Evolutionary conservation across 2,329 filamentous ascomycete species (phyloP).

Genomic region (Cyphellophora europaea): DNA sequence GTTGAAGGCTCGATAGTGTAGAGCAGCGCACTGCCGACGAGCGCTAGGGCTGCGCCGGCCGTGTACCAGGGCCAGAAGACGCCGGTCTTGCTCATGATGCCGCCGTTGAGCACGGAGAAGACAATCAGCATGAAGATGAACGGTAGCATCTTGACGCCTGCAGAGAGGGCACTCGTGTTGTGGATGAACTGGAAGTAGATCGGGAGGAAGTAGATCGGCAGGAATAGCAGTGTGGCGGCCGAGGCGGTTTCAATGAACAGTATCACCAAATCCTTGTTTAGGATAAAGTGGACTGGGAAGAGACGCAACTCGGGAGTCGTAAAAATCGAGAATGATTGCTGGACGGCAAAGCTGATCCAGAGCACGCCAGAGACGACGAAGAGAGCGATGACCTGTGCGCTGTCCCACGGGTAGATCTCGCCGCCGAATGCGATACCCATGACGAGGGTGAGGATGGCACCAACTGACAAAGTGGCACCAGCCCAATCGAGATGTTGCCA

Average conservation of each 20-base stretch:
- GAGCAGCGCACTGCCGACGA: constrained; percentile 16
- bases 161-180: constrained; percentile 25
- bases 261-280: constrained; percentile 26
- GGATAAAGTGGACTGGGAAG: constrained; percentile 41
- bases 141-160: constrained; percentile 24
- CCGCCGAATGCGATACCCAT: constrained; percentile 39
- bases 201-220: constrained; percentile 43
- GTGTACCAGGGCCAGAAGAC: constrained; percentile 24
- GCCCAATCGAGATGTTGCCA: constrained; percentile 31
- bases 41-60: constrained; percentile 15
- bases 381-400: constrained; percentile 34
- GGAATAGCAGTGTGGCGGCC: constrained; percentile 28
- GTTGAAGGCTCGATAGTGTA: constrained; percentile 15
- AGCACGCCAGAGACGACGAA: constrained; percentile 39
- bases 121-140: constrained; percentile 20
- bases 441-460: constrained; percentile 18
- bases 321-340: constrained; percentile 36
- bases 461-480: constrained; percentile 35
- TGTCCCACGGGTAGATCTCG: constrained; percentile 38
- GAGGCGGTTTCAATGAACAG: constrained; percentile 33
- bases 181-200: constrained; percentile 45
- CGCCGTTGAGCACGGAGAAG: constrained; percentile 16
- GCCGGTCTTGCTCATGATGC: constrained; percentile 16
- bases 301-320: constrained; percentile 35
- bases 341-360: constrained; percentile 35